Base-by-base conservation (phyloP, 176 grass and related monocot genomes). In the Raddia distichophylla region DNA sequence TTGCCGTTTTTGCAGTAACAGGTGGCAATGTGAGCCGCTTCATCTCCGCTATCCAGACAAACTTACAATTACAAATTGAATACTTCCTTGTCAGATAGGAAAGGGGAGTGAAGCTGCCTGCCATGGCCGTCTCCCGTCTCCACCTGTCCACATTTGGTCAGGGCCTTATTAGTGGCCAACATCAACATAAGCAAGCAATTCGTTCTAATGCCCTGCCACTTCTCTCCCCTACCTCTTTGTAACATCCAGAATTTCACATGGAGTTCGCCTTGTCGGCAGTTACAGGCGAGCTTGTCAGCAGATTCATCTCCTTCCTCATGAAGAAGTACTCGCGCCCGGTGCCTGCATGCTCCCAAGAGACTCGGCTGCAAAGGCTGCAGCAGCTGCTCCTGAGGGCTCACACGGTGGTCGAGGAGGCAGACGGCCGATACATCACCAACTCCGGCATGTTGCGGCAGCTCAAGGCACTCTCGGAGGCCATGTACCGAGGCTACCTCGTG, bases 341-440 rank as follows among this genome's bases (percentile, higher is more conserved):
- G 0, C 16, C 15, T 6, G 4, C 15, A 1, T 22, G 0, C 48
- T 54, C 57, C 0, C 56, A 73, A 6, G 79, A 72, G 5, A 73
- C 51, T 57, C 3, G 62, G 56, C 3, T 42, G 5, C 18, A 82
- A 5, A 82, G 68, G 45, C 17, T 73, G 0, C 57, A 63, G 5
- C 66, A 70, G 14, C 54, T 81, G 4, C 10, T 81, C 11, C 40
- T 14, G 5, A 70, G 79, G 60, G 66, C 71, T 35, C 40, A 18
- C 53, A 81, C n/a, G 53, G 54, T 81, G 13, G 4, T 81, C 12
- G 15, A 71, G 65, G 67, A 81, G 67, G 54, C 79, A 0, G 66
- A 61, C 6, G 45, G 42, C 0, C 15, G 54, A 17, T 69, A 60
- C 52, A 81, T 81, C 53, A 60, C 65, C 13, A 81, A 71, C 2